These are phyloP conservation scores for Entonaema liquescens DNA, from an alignment of 495 filamentous ascomycete species.

Conservation along the genomic window DNA sequence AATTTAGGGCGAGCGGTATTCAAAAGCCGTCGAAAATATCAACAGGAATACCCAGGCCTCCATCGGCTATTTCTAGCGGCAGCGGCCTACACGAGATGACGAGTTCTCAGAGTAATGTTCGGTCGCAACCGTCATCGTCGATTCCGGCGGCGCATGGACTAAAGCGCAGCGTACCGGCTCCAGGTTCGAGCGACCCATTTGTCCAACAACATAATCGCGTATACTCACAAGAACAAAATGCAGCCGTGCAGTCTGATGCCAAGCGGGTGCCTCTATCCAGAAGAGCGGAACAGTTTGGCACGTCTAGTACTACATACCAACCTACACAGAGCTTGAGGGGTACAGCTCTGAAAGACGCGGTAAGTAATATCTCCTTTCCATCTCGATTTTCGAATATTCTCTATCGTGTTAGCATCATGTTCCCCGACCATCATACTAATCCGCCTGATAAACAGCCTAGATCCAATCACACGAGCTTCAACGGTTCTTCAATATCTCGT, in stretches of 20 bases:
- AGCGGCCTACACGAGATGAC: constrained; percentile 54
- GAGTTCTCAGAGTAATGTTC: constrained; percentile 73
- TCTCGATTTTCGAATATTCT: background rate
- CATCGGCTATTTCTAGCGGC: constrained; percentile 16
- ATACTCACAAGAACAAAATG: constrained; percentile 34
- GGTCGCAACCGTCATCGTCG: constrained; percentile 61
- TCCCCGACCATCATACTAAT: constrained; percentile 11
- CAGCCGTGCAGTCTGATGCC: constrained; percentile 58
- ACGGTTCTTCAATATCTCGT: constrained; percentile 53
- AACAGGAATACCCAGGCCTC: constrained; percentile 26
- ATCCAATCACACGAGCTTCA: constrained; percentile 19
- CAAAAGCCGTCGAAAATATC: constrained; percentile 17
- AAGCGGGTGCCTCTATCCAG: constrained; percentile 68
- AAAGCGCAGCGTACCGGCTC: constrained; percentile 50
- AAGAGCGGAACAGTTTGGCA: constrained; percentile 57
- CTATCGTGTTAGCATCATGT: constrained; percentile 1
- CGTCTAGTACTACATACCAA: constrained; percentile 29
- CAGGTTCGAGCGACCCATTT: constrained; percentile 45
- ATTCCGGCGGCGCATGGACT: constrained; percentile 53
- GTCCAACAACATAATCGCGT: background rate
- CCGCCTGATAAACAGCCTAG: constrained; percentile 22
- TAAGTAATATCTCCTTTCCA: constrained; percentile 20
- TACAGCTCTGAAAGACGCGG: constrained; percentile 32
- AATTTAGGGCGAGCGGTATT: constrained; percentile 29
- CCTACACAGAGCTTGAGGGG: constrained; percentile 34